Percentiles rank a stretch among this genome's conserved stretches.
phyloP scores from a whole-genome alignment of 305 asterid genomes.

The Fraxinus greggii region DNA sequence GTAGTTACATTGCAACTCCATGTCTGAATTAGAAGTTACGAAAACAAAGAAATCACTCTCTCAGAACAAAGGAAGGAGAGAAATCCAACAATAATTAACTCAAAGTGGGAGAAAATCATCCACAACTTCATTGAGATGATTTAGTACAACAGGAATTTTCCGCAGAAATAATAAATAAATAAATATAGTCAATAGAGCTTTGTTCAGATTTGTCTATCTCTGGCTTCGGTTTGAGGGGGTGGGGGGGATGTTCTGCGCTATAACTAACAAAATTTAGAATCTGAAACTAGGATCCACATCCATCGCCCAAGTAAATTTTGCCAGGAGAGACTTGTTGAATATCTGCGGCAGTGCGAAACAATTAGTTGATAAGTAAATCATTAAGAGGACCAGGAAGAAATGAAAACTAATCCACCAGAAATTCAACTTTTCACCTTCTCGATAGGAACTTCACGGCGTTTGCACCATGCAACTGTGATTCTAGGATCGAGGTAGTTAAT shows the following conservation, averaged over 20 bases:
- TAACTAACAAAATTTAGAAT: slow-evolving; percentile 41
- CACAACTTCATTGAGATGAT: slow-evolving; percentile 34
- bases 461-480: slow-evolving; percentile 99
- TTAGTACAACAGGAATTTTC: slow-evolving; percentile 25
- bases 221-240: slow-evolving; percentile 9
- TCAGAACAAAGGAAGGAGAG: background rate
- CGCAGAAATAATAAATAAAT: slow-evolving; percentile 24
- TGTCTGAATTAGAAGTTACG: background rate
- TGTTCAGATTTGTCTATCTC: background rate
- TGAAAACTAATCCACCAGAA: background rate
- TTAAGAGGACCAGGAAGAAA: background rate
- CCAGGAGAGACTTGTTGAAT: slow-evolving; percentile 94
- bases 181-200: slow-evolving; percentile 12
- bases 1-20: background rate
- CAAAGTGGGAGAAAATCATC: slow-evolving; percentile 24
- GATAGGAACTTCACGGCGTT: slow-evolving; percentile 92
- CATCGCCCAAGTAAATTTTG: slow-evolving; percentile 97
- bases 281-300: slow-evolving; percentile 90
- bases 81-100: slow-evolving; percentile 12
- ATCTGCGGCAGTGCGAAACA: slow-evolving; percentile 51
- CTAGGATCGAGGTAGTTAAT: slow-evolving; percentile 95
- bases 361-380: background rate
- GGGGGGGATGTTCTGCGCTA: slow-evolving; percentile 19
- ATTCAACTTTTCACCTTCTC: slow-evolving; percentile 61
- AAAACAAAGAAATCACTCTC: background rate